Evolutionary conservation across 163 green algal genomes (phyloP), one percentile per base, ranked within the genome.

Genomic region (Coccomyxa subellipsoidea): DNA sequence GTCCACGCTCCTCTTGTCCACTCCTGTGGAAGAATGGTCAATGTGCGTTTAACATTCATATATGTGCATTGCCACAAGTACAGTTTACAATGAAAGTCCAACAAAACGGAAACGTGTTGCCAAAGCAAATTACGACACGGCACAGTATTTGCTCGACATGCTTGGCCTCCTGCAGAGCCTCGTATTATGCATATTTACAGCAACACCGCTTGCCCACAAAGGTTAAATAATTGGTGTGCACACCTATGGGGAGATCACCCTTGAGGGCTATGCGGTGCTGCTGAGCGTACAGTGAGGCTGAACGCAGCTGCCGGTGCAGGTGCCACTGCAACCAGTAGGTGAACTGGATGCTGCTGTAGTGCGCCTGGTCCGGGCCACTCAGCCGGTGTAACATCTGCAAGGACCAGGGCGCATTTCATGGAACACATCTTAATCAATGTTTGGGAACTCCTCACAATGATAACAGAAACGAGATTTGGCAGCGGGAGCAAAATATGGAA

Each of bases 231-330:
- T 34, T 32, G 66, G 27, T n/a, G 27, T 34, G 66, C 66, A 34
- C 70, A 91, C 90, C 95, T 37, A 99, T 99, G 78, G 96, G 96
- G 38, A 99, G 88, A 87, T 99, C 96, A 23, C 96, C 96, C 85
- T 99, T 99, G 4, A 99, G 86, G 4, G 93, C 93, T 7, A 99
- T 91, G 23, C 90, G 79, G 29, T 84, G 83, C 15, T 77, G 36
- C 38, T 85, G 85, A 0, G 94, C 94, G 77, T 97, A 93, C 31
- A 85, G 36, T 6, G 92, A 90, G 23, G 88, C 93, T 59, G 69
- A 69, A 36, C 82, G 39, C 69, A 98, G 91, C 90, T 99, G 96
- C 21, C 77, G 59, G 90, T 97, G 91, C 80, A 98, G 87, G 75
- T 97, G 91, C 81, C 89, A 98, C 90, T 98, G 95, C 81, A 95